phyloP scores from a whole-genome alignment of 805 yeast species.

The Diddensiella santjacobensis region DNA sequence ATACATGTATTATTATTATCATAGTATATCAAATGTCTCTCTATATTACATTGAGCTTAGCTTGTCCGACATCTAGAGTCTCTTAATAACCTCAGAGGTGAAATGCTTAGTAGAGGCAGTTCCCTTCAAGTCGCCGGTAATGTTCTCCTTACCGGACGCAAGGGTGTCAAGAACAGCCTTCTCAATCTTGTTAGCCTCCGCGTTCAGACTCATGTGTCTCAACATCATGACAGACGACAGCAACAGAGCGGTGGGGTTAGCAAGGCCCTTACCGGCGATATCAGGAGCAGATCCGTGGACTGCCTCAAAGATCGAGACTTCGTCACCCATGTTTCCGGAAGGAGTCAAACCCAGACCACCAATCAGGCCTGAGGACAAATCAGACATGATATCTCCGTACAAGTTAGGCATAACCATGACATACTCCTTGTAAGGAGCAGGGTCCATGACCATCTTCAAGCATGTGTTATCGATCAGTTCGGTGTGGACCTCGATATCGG shows the following conservation, averaged over 20 bases:
- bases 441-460: conserved; percentile 83
- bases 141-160: conserved; percentile 92
- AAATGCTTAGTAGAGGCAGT: conserved; percentile 82
- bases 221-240: conserved; percentile 98
- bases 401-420: conserved; percentile 99
- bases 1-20: background rate
- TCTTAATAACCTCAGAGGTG: conserved; percentile 84
- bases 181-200: conserved; percentile 81
- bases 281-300: conserved; percentile 99
- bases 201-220: conserved; percentile 91
- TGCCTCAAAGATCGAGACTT: conserved; percentile 97
- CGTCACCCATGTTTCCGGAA: conserved; percentile 98
- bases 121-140: conserved; percentile 96
- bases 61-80: conserved; percentile 45
- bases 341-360: conserved; percentile 99
- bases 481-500: conserved; percentile 75
- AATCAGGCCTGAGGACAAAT: conserved; percentile 93
- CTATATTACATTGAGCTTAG: background rate
- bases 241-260: conserved; percentile 97
- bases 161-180: conserved; percentile 79
- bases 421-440: conserved; percentile 76
- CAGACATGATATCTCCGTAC: conserved; percentile 99
- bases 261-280: conserved; percentile 97
- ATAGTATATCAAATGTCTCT: background rate
- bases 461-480: conserved; percentile 97